Conservation (phyloP, 441 rosid species). For the Pelargonium fulgidum region DNA sequence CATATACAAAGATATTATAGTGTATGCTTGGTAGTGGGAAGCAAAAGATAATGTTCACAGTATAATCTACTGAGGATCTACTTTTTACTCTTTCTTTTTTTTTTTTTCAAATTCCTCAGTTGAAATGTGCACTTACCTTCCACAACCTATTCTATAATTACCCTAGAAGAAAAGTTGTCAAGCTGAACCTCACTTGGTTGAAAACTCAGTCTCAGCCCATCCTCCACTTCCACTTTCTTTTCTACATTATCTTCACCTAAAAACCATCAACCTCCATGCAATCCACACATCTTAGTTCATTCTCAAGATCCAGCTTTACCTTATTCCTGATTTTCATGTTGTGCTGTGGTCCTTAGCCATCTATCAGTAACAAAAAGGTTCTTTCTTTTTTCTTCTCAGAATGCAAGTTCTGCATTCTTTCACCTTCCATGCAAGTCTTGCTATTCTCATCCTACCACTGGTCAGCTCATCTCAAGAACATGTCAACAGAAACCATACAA, state of each 20-base stretch:
- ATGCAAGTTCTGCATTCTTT: constrained; percentile 30
- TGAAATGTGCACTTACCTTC: constrained; percentile 16
- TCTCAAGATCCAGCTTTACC: not conserved
- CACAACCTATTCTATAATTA: constrained; percentile 21
- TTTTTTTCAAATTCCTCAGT: constrained; percentile 4
- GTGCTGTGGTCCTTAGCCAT: not conserved
- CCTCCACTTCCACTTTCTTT: constrained; percentile 22
- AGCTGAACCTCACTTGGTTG: constrained; percentile 36
- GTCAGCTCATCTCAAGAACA: constrained; percentile 26
- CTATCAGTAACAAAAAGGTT: too few species aligned
- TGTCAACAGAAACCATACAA: constrained; percentile 8
- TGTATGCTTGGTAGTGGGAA: constrained; percentile 24
- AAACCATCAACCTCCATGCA: constrained; percentile 30
- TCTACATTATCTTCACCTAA: constrained; percentile 10
- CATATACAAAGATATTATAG: not conserved
- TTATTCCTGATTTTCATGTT: too few species aligned
- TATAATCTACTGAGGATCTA: constrained; percentile 17
- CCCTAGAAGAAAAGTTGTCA: constrained; percentile 10
- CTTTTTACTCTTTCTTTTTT: constrained; percentile 8
- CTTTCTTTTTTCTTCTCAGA: not conserved
- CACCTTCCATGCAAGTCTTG: constrained; percentile 15
- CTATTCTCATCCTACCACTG: constrained; percentile 22
- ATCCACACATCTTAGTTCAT: not conserved
- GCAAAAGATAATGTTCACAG: constrained; percentile 26
- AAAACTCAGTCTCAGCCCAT: constrained; percentile 24